Conservation (phyloP, 495 filamentous ascomycete genomes). For the Xylaria intraflava region DNA sequence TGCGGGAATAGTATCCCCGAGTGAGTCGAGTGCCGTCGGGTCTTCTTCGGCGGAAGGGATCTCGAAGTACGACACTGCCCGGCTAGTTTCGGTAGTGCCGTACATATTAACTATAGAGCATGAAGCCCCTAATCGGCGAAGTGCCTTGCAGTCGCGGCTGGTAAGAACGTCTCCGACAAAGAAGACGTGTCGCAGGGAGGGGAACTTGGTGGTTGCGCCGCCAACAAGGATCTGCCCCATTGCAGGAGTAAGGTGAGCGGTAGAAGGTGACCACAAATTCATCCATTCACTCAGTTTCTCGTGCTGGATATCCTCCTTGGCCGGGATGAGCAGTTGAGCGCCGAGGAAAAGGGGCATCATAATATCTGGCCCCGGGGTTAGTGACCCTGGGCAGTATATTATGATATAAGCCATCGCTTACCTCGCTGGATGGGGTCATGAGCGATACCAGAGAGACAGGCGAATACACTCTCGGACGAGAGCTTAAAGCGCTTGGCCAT, state of each 20-base stretch:
- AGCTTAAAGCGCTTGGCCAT: slow-evolving; percentile 81
- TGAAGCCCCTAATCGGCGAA: slow-evolving; percentile 76
- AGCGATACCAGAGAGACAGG: slow-evolving; percentile 53
- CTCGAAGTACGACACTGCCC: slow-evolving; percentile 82
- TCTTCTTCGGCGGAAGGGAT: slow-evolving; percentile 63
- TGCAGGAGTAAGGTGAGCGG: slow-evolving; percentile 83
- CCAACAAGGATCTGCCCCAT: slow-evolving; percentile 96
- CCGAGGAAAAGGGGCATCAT: slow-evolving; percentile 91
- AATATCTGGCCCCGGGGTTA: too few relatives aligned
- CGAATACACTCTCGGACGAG: slow-evolving; percentile 69
- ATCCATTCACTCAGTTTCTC: slow-evolving; percentile 92
- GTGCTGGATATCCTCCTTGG: slow-evolving; percentile 78
- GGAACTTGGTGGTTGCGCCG: slow-evolving; percentile 70
- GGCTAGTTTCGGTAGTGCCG: slow-evolving; percentile 83
- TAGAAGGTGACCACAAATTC: slow-evolving; percentile 68
- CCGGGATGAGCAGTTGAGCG: slow-evolving; percentile 73
- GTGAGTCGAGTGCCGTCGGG: slow-evolving; percentile 59
- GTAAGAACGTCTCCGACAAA: slow-evolving; percentile 92
- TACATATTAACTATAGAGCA: slow-evolving; percentile 83
- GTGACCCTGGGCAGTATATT: too few relatives aligned
- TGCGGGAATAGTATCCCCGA: slow-evolving; percentile 77
- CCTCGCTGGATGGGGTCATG: slow-evolving; percentile 64
- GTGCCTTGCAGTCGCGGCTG: slow-evolving; percentile 73
- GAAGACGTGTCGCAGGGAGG: slow-evolving; percentile 72
- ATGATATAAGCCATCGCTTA: too few relatives aligned